A percentile compares a stretch with the other conserved stretches of the same genome.
phyloP scores from a whole-genome alignment of 176 grass and related monocot species.

The Lolium rigidum region DNA sequence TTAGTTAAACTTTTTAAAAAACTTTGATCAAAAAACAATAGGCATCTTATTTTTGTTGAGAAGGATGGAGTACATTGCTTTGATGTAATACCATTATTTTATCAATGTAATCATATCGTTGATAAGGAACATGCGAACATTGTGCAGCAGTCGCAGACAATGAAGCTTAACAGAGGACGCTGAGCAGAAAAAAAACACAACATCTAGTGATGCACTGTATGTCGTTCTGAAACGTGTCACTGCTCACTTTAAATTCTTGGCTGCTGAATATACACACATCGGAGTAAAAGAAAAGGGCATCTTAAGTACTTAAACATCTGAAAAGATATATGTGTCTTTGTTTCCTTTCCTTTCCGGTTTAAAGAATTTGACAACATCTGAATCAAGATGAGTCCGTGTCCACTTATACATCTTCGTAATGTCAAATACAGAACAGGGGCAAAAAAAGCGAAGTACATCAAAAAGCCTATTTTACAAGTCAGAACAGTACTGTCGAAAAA shows the following conservation, averaged over 20 bases:
- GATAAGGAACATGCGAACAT: too few relatives aligned
- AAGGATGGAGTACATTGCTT: too few relatives aligned
- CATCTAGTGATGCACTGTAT: too few relatives aligned
- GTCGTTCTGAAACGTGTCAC: too few relatives aligned
- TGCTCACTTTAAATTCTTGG: background rate
- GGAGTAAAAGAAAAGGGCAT: background rate
- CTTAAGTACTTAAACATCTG: background rate
- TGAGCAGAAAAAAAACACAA: too few relatives aligned
- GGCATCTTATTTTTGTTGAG: too few relatives aligned
- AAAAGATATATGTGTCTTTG: background rate
- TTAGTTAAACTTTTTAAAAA: too few relatives aligned
- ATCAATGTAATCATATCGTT: too few relatives aligned
- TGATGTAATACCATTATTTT: too few relatives aligned
- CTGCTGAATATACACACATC: background rate
- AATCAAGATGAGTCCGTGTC: background rate
- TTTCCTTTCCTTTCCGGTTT: background rate
- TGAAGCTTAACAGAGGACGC: too few relatives aligned
- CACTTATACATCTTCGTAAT: background rate
- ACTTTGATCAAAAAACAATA: too few relatives aligned
- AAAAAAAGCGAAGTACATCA: background rate
- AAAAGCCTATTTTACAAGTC: background rate
- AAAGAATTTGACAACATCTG: constrained; percentile 8
- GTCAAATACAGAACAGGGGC: background rate
- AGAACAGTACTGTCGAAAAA: background rate
- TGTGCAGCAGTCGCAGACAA: too few relatives aligned